These are phyloP conservation scores for Microstroma glucosiphilum DNA, from an alignment of 1,284 basidiomycete species.

Conservation along the genomic window DNA sequence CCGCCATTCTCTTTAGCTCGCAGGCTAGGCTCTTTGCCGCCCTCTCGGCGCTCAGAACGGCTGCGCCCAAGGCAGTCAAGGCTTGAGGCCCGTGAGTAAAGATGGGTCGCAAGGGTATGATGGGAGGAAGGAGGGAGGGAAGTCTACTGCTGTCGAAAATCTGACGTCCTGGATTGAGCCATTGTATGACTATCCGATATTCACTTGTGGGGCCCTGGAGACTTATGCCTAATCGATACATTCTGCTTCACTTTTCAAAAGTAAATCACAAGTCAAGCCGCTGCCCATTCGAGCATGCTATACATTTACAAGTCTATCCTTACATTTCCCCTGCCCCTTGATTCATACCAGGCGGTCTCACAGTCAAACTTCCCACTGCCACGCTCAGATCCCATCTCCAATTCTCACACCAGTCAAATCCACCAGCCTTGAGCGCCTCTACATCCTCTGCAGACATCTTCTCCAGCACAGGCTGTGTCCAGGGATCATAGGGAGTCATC, in stretches of 20 bases:
- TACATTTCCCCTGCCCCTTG: too few relatives aligned
- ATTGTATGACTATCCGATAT: too few relatives aligned
- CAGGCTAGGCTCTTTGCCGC: constrained; percentile 46
- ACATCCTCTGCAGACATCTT: neutral
- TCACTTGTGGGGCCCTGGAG: too few relatives aligned
- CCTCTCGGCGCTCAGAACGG: neutral
- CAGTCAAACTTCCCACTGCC: neutral
- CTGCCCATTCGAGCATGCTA: too few relatives aligned
- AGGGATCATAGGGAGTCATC: neutral
- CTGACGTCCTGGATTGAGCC: too few relatives aligned
- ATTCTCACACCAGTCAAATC: neutral
- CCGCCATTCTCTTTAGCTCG: constrained; percentile 46
- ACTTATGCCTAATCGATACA: too few relatives aligned
- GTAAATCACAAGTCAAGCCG: too few relatives aligned
- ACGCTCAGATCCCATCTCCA: constrained; percentile 6
- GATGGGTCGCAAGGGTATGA: neutral
- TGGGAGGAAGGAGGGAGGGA: too few relatives aligned
- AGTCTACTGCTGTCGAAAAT: too few relatives aligned
- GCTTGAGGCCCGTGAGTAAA: neutral
- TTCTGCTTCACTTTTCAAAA: too few relatives aligned
- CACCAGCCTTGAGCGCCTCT: neutral
- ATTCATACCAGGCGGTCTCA: too few relatives aligned
- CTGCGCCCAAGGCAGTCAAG: neutral
- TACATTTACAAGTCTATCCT: too few relatives aligned
- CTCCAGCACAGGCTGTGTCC: neutral